phyloP scores from a whole-genome alignment of 1,139 yeast genomes.

The Pichia kudriavzevii region DNA sequence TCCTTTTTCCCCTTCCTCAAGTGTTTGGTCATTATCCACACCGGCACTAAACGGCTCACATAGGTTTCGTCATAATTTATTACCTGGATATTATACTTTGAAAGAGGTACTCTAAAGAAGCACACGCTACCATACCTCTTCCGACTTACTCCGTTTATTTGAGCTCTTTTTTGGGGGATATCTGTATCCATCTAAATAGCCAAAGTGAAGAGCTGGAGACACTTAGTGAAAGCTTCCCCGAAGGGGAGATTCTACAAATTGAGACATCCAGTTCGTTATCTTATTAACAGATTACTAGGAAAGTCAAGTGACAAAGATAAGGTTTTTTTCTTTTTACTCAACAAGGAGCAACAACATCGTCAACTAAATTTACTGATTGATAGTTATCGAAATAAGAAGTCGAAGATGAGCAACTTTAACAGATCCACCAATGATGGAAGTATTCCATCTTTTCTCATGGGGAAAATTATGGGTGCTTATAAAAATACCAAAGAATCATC shows the following conservation, averaged over 20 bases:
- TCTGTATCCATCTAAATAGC: too few relatives aligned
- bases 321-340: slow-evolving; percentile 22
- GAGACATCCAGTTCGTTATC: slow-evolving; percentile 6
- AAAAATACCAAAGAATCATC: slow-evolving; percentile 25
- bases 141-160: too few relatives aligned
- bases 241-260: slow-evolving; percentile 5
- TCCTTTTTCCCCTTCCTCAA: too few relatives aligned
- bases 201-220: slow-evolving; percentile 5
- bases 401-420: slow-evolving; percentile 1
- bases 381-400: not conserved
- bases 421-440: slow-evolving; percentile 14
- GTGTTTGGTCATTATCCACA: too few relatives aligned
- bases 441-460: slow-evolving; percentile 18
- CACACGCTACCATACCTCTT: too few relatives aligned
- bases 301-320: slow-evolving; percentile 19
- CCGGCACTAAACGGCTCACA: too few relatives aligned
- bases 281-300: slow-evolving; percentile 2
- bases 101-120: too few relatives aligned
- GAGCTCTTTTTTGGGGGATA: too few relatives aligned
- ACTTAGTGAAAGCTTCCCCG: slow-evolving; percentile 6
- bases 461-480: slow-evolving; percentile 23
- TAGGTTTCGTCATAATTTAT: too few relatives aligned
- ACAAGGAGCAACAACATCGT: slow-evolving; percentile 16
- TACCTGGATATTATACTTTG: too few relatives aligned
- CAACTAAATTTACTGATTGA: slow-evolving; percentile 9